A percentile compares a stretch with the other conserved stretches of the same genome.
phyloP scores from a whole-genome alignment of 1,284 basidiomycete species.

The Cutaneotrichosporon cavernicola region DNA sequence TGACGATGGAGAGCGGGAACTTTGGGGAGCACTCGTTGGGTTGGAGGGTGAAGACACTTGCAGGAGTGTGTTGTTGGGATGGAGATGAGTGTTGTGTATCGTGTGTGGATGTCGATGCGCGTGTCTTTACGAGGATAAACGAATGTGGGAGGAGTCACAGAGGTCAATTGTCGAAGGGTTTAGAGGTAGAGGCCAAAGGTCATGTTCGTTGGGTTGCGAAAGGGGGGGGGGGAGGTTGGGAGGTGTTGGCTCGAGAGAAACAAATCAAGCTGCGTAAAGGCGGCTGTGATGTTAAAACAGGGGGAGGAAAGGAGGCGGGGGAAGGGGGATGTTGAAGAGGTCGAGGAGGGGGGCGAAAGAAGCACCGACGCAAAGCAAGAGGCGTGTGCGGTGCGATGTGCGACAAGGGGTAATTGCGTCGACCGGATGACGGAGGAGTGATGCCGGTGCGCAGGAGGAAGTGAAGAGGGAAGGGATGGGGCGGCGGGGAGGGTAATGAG shows the following conservation, averaged over 20 bases:
- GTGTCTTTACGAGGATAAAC: not conserved
- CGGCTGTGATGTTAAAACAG: conserved; percentile 3
- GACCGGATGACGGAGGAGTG: too few species aligned
- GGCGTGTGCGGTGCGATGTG: too few species aligned
- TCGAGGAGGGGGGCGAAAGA: not conserved
- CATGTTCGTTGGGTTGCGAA: not conserved
- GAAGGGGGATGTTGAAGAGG: not conserved
- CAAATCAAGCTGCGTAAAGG: not conserved
- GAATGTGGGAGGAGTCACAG: conserved; percentile 2
- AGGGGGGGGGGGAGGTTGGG: not conserved
- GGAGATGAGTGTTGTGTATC: not conserved
- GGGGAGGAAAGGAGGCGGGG: not conserved
- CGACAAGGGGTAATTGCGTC: too few species aligned
- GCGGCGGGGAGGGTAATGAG: too few species aligned
- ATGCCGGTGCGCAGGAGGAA: too few species aligned
- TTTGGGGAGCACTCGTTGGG: not conserved
- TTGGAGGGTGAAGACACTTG: not conserved
- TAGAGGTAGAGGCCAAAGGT: not conserved
- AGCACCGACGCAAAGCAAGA: too few species aligned
- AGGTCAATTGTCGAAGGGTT: not conserved
- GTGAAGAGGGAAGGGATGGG: too few species aligned
- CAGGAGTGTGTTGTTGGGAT: conserved; percentile 1
- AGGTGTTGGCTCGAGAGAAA: too few species aligned
- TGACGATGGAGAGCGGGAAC: conserved; percentile 6
- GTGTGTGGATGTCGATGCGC: conserved; percentile 7